phyloP scores from a whole-genome alignment of 768 basidiomycete genomes.

The Mycena filopes region DNA sequence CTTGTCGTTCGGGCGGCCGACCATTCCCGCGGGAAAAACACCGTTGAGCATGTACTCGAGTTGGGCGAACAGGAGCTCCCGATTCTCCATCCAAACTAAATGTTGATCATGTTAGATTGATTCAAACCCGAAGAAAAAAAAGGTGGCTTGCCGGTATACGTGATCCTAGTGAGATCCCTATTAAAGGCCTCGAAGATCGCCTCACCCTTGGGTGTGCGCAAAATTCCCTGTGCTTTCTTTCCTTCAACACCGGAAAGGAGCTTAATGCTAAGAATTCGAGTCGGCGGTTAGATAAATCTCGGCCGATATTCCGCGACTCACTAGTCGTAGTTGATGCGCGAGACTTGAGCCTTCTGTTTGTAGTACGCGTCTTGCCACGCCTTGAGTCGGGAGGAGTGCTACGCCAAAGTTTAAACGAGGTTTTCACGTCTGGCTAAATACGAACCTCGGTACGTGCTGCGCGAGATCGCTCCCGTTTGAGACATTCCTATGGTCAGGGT shows the following conservation, averaged over 20 bases:
- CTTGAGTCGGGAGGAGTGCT: no score
- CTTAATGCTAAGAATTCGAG: background rate
- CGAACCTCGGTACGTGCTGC: background rate
- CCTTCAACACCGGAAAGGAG: background rate
- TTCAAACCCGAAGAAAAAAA: no score
- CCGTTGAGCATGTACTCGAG: background rate
- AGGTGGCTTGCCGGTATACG: constrained; percentile 16
- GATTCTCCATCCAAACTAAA: constrained; percentile 16
- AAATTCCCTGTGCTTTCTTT: constrained; percentile 3
- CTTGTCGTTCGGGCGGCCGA: background rate
- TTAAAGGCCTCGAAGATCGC: background rate
- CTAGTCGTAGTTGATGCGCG: background rate
- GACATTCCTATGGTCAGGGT: background rate
- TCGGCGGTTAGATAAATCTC: background rate
- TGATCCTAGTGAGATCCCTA: constrained; percentile 6
- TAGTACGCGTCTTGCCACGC: constrained; percentile 5
- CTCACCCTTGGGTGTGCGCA: constrained; percentile 7
- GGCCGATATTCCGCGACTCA: background rate
- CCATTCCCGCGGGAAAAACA: background rate
- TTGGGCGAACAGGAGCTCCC: background rate
- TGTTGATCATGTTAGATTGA: no score
- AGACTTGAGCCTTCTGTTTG: background rate
- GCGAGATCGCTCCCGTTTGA: background rate
- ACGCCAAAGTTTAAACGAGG: no score
- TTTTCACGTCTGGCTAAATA: no score